Percentiles rank a stretch among this genome's conserved stretches.
Evolutionary conservation across 1,284 basidiomycete genomes (phyloP).

Genomic region (Lentinula novae-zelandiae): DNA sequence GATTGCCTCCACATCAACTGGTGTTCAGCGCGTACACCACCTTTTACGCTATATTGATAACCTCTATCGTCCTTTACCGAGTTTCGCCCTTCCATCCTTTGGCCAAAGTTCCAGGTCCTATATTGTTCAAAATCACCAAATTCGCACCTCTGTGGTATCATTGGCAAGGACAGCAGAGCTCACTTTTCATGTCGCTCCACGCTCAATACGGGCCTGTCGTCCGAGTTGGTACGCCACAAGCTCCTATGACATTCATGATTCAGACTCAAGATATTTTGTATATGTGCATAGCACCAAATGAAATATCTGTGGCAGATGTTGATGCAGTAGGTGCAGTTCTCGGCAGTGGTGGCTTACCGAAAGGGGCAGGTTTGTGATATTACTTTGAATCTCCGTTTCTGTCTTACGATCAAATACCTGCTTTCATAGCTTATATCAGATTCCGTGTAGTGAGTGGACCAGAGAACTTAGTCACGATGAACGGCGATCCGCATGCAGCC

Average conservation of each 20-base stretch:
- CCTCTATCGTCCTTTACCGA: conserved; percentile 31
- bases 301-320: conserved; percentile 34
- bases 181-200: conserved; percentile 29
- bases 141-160: conserved; percentile 25
- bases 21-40: conserved; percentile 3
- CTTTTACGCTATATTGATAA: conserved; percentile 15
- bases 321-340: conserved; percentile 34
- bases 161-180: conserved; percentile 27
- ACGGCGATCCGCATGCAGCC: conserved; percentile 38
- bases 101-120: conserved; percentile 37
- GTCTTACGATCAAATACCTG: neutral
- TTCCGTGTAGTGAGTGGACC: conserved; percentile 14
- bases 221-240: conserved; percentile 30
- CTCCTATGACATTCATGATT: neutral
- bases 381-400: neutral
- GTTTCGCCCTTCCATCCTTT: conserved; percentile 43
- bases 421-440: conserved; percentile 16
- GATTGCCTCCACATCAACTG: neutral
- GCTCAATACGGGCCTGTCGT: conserved; percentile 36
- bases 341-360: conserved; percentile 35
- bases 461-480: conserved; percentile 17
- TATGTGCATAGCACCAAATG: conserved; percentile 35
- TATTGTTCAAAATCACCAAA: conserved; percentile 31
- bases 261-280: neutral
- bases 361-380: conserved; percentile 36